Conservation (phyloP, 257 asterid genomes). For the Eucommia ulmoides region DNA sequence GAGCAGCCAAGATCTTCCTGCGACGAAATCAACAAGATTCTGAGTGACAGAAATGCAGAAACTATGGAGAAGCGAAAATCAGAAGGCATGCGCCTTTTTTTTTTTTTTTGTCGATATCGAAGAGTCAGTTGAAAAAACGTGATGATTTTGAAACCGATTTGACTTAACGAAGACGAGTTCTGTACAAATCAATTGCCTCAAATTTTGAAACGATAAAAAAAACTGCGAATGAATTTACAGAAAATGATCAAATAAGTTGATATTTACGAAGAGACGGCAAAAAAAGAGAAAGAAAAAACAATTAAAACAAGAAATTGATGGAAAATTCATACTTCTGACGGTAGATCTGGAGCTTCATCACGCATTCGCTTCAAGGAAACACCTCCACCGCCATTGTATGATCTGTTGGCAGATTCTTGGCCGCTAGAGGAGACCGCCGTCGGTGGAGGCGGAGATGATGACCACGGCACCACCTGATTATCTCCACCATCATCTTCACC, state of each 20-base stretch:
- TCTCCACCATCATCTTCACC: conserved; percentile 20
- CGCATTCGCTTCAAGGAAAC: no score
- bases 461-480: conserved; percentile 45
- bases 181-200: no score
- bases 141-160: not conserved
- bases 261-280: not conserved
- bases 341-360: no score
- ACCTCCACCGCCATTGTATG: conserved; percentile 2
- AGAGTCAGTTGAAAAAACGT: not conserved
- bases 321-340: no score
- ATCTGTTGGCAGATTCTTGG: conserved; percentile 25
- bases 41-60: not conserved
- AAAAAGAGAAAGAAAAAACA: not conserved
- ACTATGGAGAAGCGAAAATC: no score
- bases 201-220: not conserved
- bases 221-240: not conserved
- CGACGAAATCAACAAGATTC: conserved; percentile 3
- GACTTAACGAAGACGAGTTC: not conserved
- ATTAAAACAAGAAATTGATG: conserved; percentile 6
- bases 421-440: conserved; percentile 25
- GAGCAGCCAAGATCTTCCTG: conserved; percentile 20
- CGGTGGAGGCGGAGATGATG: conserved; percentile 36
- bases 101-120: not conserved
- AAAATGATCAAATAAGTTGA: not conserved
- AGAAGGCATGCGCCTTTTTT: not conserved